Evolutionary conservation across 768 basidiomycete genomes (phyloP).

Genomic region (Exsudoporus frostii): DNA sequence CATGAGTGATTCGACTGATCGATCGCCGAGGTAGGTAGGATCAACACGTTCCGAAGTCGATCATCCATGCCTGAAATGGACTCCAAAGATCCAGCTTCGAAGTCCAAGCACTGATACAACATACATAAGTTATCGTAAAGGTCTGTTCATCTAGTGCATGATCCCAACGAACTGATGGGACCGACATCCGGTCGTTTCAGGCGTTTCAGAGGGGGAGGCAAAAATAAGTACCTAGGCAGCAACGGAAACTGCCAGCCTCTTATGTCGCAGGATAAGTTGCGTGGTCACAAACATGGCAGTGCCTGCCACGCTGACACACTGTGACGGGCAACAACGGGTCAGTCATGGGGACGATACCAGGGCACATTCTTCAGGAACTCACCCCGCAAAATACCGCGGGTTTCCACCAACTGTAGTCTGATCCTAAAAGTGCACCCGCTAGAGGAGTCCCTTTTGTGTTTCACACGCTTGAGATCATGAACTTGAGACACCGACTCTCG

Average conservation of each 20-base stretch:
- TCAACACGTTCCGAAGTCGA: too few relatives aligned
- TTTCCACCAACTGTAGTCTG: constrained; percentile 53
- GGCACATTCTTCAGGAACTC: not conserved
- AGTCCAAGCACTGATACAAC: not conserved
- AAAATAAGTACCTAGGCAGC: not conserved
- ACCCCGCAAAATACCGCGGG: constrained; percentile 51
- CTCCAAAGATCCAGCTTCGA: not conserved
- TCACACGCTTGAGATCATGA: constrained; percentile 20
- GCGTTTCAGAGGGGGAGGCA: too few relatives aligned
- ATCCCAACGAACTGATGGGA: not conserved
- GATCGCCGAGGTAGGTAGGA: not conserved
- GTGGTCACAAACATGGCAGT: constrained; percentile 9
- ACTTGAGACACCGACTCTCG: not conserved
- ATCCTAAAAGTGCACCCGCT: constrained; percentile 51
- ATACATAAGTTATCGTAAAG: not conserved
- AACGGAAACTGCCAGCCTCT: not conserved
- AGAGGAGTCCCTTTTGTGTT: constrained; percentile 48
- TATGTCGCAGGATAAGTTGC: constrained; percentile 3
- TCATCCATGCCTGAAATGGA: not conserved
- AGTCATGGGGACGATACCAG: not conserved
- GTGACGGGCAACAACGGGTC: not conserved
- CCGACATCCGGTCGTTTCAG: not conserved
- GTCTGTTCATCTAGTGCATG: not conserved
- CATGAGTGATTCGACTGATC: too few relatives aligned
- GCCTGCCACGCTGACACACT: constrained; percentile 20